Base-by-base conservation (phyloP, 345 rosid species). In the Punica granatum region DNA sequence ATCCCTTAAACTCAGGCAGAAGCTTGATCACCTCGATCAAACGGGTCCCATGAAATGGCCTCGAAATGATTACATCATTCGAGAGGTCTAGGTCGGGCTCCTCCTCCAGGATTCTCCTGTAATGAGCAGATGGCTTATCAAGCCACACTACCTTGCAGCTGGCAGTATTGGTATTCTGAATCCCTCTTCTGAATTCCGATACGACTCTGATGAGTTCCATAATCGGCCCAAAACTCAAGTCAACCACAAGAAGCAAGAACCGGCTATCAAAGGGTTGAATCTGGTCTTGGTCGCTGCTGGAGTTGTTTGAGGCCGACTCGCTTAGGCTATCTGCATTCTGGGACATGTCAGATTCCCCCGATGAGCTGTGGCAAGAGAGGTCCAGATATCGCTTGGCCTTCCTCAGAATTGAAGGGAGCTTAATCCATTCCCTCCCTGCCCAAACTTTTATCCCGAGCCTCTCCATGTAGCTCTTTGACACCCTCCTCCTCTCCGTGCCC, bases 21-120 rank as follows among this genome's bases (percentile, higher is more conserved):
- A 82, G 80, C 56, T 74, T 84, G 42, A 87, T 65, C 30, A 80
- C 82, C 35, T 32, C 61, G 60, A 63, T 63, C 58, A 93, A 78
- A 21, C 88, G 87, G 3, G 89, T 77, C 36, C 98, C 98, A 23
- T 93, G 97, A 60, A 92, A 85, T 13, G 97, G 94, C 63, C 81
- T 82, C 2, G 69, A 56, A 54, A 70, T 15, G 63, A 90, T 60
- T 5, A 79, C 84, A 43, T 83, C 90, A 15, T 33, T 63, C 15
- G 77, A 49, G 39, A 25, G 12, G 31, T 83, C 82, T 0, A 67
- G 39, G 18, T 19, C 33, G 39, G 49, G 5, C 2, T 53, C 67
- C 14, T 68, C 75, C 9, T 73, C 64, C 19, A 64, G 23, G 16
- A 42, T 39, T 28, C 49, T 23, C 0, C 53, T n/a, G 60, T 73